Evolutionary conservation across 1,284 basidiomycete genomes (phyloP).

Genomic region (Ganoderma sinense): DNA sequence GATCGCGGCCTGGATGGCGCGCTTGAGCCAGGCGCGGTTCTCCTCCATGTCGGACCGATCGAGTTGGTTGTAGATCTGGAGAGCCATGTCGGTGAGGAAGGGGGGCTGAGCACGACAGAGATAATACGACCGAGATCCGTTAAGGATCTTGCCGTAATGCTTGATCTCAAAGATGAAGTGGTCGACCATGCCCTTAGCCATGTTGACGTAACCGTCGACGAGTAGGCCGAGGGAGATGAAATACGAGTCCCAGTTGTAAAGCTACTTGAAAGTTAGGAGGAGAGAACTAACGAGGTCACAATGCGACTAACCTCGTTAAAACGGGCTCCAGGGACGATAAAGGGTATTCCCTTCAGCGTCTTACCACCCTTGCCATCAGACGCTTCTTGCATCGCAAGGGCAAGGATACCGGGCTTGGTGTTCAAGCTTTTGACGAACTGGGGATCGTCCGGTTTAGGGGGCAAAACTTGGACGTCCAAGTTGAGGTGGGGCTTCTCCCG

Average conservation of each 20-base stretch:
- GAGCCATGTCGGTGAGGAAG: conserved; percentile 97
- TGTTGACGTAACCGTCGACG: conserved; percentile 91
- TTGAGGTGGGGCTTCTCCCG: conserved; percentile 89
- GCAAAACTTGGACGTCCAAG: conserved; percentile 90
- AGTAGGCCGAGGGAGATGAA: conserved; percentile 95
- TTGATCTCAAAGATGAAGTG: conserved; percentile 99
- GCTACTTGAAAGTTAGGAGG: conserved; percentile 45
- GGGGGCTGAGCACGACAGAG: conserved; percentile 96
- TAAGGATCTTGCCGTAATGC: conserved; percentile 92
- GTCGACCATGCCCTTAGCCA: conserved; percentile 97
- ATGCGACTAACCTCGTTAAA: conserved; percentile 88
- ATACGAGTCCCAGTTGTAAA: conserved; percentile 95
- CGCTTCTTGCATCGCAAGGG: conserved; percentile 95
- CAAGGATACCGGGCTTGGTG: conserved; percentile 91
- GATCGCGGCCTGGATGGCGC: conserved; percentile 95
- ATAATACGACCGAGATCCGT: conserved; percentile 88
- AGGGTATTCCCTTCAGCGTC: conserved; percentile 92
- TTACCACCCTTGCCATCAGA: conserved; percentile 80
- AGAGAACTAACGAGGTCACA: not conserved
- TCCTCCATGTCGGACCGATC: conserved; percentile 84
- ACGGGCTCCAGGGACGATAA: conserved; percentile 96
- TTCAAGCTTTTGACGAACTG: conserved; percentile 93
- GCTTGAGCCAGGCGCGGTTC: conserved; percentile 93
- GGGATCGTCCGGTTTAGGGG: conserved; percentile 86
- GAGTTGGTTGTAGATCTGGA: conserved; percentile 97